Conservation (phyloP, 345 rosid genomes). For the Eucalyptus victrix region DNA sequence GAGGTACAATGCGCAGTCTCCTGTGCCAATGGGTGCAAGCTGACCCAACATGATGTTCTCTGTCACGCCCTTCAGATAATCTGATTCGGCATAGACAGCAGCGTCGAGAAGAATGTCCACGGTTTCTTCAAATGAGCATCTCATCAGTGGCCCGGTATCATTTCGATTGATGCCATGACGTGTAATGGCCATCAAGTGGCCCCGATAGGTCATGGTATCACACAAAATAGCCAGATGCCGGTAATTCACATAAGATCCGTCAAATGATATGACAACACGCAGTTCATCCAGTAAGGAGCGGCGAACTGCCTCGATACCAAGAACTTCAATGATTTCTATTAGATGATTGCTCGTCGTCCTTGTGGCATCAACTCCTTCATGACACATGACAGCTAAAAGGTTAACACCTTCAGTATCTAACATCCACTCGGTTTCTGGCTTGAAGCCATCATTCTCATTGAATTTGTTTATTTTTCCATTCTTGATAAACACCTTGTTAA, state of each 20-base stretch:
- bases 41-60: slow-evolving; percentile 98
- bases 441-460: slow-evolving; percentile 74
- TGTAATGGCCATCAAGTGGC: slow-evolving; percentile 97
- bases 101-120: slow-evolving; percentile 97
- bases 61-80: slow-evolving; percentile 77
- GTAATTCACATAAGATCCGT: slow-evolving; percentile 95
- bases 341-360: slow-evolving; percentile 93
- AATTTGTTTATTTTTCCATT: slow-evolving; percentile 64
- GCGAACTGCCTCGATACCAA: slow-evolving; percentile 96
- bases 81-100: slow-evolving; percentile 92
- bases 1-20: slow-evolving; percentile 75
- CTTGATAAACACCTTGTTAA: slow-evolving; percentile 88
- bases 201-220: slow-evolving; percentile 98
- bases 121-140: slow-evolving; percentile 97
- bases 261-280: slow-evolving; percentile 91
- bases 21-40: slow-evolving; percentile 94
- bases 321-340: slow-evolving; percentile 92
- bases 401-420: slow-evolving; percentile 97
- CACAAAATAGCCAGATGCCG: slow-evolving; percentile 93
- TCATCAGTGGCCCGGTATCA: slow-evolving; percentile 96
- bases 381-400: slow-evolving; percentile 92
- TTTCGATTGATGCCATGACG: slow-evolving; percentile 96
- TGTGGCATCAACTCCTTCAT: slow-evolving; percentile 85
- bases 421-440: slow-evolving; percentile 90
- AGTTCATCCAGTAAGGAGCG: slow-evolving; percentile 86